Evolutionary conservation across 2,329 filamentous ascomycete genomes (phyloP).

Genomic region (Penicillium sp.): DNA sequence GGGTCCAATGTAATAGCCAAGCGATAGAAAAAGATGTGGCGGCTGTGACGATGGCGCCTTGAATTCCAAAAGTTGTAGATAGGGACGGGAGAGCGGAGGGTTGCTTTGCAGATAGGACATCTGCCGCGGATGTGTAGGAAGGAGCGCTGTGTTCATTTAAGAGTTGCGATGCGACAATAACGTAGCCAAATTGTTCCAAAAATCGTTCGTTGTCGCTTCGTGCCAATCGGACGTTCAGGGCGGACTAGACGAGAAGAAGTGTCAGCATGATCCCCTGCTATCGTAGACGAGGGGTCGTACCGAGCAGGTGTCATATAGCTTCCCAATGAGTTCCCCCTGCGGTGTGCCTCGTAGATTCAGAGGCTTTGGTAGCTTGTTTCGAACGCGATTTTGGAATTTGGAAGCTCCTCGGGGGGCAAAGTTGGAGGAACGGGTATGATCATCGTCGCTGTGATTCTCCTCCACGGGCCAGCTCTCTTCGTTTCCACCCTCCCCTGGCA

Average conservation of each 20-base stretch:
- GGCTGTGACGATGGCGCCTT: conserved; percentile 66
- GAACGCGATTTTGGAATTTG: conserved; percentile 50
- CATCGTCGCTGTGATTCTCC: conserved; percentile 32
- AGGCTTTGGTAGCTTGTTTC: conserved; percentile 51
- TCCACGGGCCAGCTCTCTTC: conserved; percentile 41
- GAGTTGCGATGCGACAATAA: conserved; percentile 86
- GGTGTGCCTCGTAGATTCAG: conserved; percentile 40
- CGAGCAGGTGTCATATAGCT: conserved; percentile 50
- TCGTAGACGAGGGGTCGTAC: conserved; percentile 33
- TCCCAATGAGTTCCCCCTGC: conserved; percentile 36
- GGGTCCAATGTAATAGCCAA: conserved; percentile 70
- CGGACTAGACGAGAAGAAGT: conserved; percentile 26
- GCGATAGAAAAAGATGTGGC: conserved; percentile 60
- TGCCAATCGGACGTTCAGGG: conserved; percentile 55
- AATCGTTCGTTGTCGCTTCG: conserved; percentile 80
- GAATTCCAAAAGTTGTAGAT: conserved; percentile 56
- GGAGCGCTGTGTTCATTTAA: conserved; percentile 62
- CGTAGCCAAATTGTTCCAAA: conserved; percentile 89
- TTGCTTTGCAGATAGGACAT: conserved; percentile 34
- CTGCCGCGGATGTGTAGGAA: conserved; percentile 41
- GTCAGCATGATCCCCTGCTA: conserved; percentile 11
- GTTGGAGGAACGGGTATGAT: conserved; percentile 33
- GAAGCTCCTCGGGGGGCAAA: conserved; percentile 55
- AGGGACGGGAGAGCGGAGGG: conserved; percentile 34
- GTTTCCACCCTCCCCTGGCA: conserved; percentile 48